Conservation (phyloP, 352 stramenopile species). For the Blastocystis sp. region DNA sequence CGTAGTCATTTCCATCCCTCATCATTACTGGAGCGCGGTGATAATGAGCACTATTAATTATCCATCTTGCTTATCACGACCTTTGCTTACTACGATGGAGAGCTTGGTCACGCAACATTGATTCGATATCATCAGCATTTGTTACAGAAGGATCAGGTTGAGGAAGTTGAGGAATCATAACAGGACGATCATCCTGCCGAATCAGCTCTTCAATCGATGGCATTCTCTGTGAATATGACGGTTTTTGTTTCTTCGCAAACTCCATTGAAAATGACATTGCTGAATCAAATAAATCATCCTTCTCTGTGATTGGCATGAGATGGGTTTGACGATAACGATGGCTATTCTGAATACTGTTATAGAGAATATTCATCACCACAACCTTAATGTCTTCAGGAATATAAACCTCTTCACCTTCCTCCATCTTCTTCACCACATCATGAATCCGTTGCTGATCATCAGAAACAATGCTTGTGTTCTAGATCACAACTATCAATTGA, state of each 20-base stretch:
- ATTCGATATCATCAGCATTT: conserved; percentile 41
- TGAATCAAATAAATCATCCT: background rate
- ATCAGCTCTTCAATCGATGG: too few species aligned
- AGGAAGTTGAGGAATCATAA: too few species aligned
- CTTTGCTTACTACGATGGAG: background rate
- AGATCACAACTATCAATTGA: background rate
- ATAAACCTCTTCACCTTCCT: conserved; percentile 30
- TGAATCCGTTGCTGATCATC: conserved; percentile 21
- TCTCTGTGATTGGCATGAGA: background rate
- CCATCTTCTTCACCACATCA: background rate
- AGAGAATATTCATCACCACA: conserved; percentile 22
- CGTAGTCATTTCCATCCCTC: too few species aligned
- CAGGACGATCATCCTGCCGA: too few species aligned
- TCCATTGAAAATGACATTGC: background rate
- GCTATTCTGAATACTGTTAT: conserved; percentile 21
- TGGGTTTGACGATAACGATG: background rate
- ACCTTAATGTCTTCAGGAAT: conserved; percentile 46
- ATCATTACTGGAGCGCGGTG: background rate
- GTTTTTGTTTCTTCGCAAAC: background rate
- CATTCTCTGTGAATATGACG: too few species aligned
- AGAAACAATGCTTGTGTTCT: background rate
- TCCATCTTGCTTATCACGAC: background rate
- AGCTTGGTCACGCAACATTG: conserved; percentile 11
- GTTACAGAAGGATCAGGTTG: background rate
- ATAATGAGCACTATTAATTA: background rate